Percentiles rank a stretch among this genome's conserved stretches.
Evolutionary conservation across 1,284 basidiomycete species (phyloP).

Genomic region (Tylopilus orsonianus): DNA sequence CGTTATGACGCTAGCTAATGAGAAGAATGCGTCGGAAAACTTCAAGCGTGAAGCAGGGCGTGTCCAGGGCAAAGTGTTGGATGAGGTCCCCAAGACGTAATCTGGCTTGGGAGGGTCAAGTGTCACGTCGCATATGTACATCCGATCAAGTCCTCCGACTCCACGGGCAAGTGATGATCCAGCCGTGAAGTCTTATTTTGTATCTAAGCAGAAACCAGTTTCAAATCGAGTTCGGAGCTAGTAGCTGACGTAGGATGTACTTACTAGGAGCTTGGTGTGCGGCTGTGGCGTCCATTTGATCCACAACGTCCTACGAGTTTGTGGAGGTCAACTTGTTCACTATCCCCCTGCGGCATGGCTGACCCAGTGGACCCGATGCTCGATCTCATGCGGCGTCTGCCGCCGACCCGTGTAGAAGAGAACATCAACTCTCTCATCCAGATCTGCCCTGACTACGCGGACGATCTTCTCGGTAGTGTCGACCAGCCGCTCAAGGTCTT

Average conservation of each 20-base stretch:
- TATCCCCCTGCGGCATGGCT: slow-evolving; percentile 45
- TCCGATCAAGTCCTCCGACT: background rate
- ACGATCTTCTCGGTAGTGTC: slow-evolving; percentile 92
- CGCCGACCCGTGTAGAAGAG: slow-evolving; percentile 87
- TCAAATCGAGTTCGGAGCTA: too few relatives aligned
- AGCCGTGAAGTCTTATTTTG: background rate
- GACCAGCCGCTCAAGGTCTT: slow-evolving; percentile 90
- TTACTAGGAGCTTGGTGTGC: too few relatives aligned
- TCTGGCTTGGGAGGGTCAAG: background rate
- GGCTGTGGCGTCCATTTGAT: too few relatives aligned
- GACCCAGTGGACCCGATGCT: slow-evolving; percentile 88
- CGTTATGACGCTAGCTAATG: slow-evolving; percentile 61
- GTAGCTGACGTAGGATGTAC: too few relatives aligned
- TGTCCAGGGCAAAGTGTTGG: slow-evolving; percentile 21
- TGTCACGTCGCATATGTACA: background rate
- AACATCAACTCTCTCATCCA: slow-evolving; percentile 83
- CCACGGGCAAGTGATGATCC: background rate
- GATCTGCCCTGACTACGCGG: slow-evolving; percentile 92
- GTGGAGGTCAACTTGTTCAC: too few relatives aligned
- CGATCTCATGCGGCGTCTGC: slow-evolving; percentile 93
- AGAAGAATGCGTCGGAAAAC: slow-evolving; percentile 29
- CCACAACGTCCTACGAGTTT: too few relatives aligned
- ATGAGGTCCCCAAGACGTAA: slow-evolving; percentile 2
- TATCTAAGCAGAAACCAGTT: background rate
- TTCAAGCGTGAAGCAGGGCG: slow-evolving; percentile 30